phyloP scores from a whole-genome alignment of 805 yeast species.

The Pichia scutulata region DNA sequence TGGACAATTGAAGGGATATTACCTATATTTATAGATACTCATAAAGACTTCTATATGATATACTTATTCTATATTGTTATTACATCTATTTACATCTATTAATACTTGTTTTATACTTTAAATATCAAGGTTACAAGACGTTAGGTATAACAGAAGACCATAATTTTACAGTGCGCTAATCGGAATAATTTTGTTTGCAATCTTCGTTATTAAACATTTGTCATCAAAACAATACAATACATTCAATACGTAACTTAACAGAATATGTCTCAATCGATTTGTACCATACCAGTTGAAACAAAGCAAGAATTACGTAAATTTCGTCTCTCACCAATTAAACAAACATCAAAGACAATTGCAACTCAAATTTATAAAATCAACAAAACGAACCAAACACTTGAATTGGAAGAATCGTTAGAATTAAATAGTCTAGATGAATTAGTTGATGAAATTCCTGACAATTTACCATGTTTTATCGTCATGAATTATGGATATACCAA shows the following conservation, averaged over 20 bases:
- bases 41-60: too few relatives aligned
- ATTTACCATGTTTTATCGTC: constrained; percentile 66
- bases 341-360: constrained; percentile 53
- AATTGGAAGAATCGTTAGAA: constrained; percentile 36
- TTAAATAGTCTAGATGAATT: constrained; percentile 51
- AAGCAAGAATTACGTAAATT: constrained; percentile 57
- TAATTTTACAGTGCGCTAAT: not conserved
- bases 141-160: too few relatives aligned
- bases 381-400: constrained; percentile 43
- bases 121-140: too few relatives aligned
- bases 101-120: too few relatives aligned
- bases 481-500: constrained; percentile 66
- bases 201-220: too few relatives aligned
- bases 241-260: too few relatives aligned
- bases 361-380: constrained; percentile 59
- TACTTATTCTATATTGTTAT: too few relatives aligned
- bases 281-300: constrained; percentile 57
- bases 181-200: not conserved
- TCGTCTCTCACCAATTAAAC: constrained; percentile 49
- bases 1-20: too few relatives aligned
- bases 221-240: not conserved
- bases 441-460: constrained; percentile 73
- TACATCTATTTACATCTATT: too few relatives aligned
- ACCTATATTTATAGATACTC: too few relatives aligned
- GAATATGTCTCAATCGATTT: constrained; percentile 49